These are phyloP conservation scores for Fusarium caatingaense DNA, from an alignment of 2,329 filamentous ascomycete genomes.

Conservation along the genomic window DNA sequence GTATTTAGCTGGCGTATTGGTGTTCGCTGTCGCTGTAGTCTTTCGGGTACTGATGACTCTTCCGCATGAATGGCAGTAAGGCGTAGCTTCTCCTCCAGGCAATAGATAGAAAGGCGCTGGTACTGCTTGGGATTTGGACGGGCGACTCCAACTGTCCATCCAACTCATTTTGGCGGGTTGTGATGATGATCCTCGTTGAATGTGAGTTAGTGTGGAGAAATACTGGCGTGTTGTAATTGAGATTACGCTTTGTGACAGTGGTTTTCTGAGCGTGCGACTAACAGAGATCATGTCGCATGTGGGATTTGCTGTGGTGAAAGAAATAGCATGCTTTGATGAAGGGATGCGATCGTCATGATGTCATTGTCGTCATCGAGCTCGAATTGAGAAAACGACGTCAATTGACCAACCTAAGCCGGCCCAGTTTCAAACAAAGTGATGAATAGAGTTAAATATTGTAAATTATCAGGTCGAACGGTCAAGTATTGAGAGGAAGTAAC, in stretches of 20 bases:
- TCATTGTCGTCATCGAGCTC: slow-evolving; percentile 36
- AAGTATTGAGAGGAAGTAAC: no score
- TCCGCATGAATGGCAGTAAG: slow-evolving; percentile 69
- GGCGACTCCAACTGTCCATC: slow-evolving; percentile 57
- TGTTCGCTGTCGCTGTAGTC: slow-evolving; percentile 45
- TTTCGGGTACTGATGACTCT: slow-evolving; percentile 60
- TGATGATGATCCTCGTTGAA: background rate
- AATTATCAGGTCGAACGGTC: no score
- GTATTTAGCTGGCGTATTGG: slow-evolving; percentile 57
- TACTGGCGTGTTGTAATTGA: rapidly evolving
- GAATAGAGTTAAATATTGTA: no score
- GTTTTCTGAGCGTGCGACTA: rapidly evolving
- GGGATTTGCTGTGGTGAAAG: background rate
- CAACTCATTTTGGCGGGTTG: slow-evolving; percentile 50
- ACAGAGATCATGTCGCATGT: slow-evolving; percentile 1
- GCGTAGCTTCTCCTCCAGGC: slow-evolving; percentile 57
- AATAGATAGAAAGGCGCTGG: slow-evolving; percentile 67
- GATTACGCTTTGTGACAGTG: rapidly evolving
- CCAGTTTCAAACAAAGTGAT: no score
- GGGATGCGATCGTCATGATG: slow-evolving; percentile 10
- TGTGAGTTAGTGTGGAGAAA: background rate
- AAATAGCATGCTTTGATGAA: background rate
- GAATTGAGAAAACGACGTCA: no score
- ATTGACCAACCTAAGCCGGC: no score
- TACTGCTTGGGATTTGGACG: slow-evolving; percentile 53